Conservation (phyloP, 2,329 filamentous ascomycete species). For the Hypocrella siamensis region DNA sequence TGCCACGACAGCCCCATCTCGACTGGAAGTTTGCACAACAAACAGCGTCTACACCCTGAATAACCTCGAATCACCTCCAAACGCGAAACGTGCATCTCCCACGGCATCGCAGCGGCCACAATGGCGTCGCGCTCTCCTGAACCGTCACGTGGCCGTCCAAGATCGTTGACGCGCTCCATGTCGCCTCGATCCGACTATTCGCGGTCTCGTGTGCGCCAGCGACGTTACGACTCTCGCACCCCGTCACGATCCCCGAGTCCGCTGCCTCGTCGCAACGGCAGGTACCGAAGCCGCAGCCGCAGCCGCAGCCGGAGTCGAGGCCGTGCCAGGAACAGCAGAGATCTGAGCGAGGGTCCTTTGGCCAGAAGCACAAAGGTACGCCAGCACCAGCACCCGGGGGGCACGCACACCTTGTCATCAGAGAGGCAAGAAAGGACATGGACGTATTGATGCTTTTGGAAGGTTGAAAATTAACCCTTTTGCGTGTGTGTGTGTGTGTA, state of each 20-base stretch:
- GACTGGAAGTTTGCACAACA: too few relatives aligned
- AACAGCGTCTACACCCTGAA: neutral
- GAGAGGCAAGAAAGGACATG: neutral
- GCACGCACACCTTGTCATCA: neutral
- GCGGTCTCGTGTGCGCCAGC: constrained; percentile 16
- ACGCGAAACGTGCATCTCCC: too few relatives aligned
- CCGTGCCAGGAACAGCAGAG: constrained; percentile 17
- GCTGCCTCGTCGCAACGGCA: constrained; percentile 17
- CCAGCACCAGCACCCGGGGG: neutral
- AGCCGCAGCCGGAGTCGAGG: constrained; percentile 18
- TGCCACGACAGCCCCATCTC: too few relatives aligned
- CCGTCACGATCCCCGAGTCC: constrained; percentile 16
- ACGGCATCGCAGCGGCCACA: neutral
- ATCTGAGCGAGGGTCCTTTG: constrained; percentile 21
- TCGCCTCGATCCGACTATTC: constrained; percentile 18
- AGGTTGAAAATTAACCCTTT: neutral
- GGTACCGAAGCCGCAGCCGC: constrained; percentile 13
- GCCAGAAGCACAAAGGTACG: constrained; percentile 37
- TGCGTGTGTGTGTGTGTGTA: too few relatives aligned
- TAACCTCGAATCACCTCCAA: neutral
- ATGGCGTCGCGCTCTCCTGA: constrained; percentile 15
- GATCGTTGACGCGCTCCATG: constrained; percentile 19
- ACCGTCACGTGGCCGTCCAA: constrained; percentile 15
- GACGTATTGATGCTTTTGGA: too few relatives aligned
- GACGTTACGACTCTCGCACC: constrained; percentile 17